A percentile compares a stretch with the other conserved stretches of the same genome.
Conservation (phyloP, 345 rosid species). For the Salix purpurea region DNA sequence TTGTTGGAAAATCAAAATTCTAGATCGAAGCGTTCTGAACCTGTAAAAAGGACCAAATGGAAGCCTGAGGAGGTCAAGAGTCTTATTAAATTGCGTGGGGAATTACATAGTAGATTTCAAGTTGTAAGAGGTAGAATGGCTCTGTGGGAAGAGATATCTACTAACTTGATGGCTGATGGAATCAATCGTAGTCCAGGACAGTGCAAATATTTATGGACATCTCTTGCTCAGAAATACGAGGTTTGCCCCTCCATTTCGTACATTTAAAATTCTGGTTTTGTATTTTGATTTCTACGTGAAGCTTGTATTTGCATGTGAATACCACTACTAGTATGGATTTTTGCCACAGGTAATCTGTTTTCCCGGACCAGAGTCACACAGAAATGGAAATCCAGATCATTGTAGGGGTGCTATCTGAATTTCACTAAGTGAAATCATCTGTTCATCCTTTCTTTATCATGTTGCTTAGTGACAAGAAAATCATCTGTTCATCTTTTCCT, state of each 20-base stretch:
- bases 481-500: not conserved
- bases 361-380: not conserved
- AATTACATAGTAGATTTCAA: constrained; percentile 61
- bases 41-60: constrained; percentile 66
- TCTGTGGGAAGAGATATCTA: constrained; percentile 88
- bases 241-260: constrained; percentile 28
- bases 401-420: not conserved
- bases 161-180: constrained; percentile 54
- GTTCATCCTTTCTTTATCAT: not conserved
- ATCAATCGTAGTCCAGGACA: constrained; percentile 67
- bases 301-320: not conserved
- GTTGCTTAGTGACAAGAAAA: not conserved
- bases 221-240: constrained; percentile 81
- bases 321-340: not conserved
- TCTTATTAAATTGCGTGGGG: constrained; percentile 68
- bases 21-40: constrained; percentile 43
- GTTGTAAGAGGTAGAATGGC: constrained; percentile 88
- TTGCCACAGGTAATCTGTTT: too few relatives aligned
- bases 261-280: not conserved
- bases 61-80: constrained; percentile 79
- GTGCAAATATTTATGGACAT: constrained; percentile 91
- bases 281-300: not conserved
- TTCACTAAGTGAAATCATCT: not conserved
- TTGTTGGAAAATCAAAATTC: constrained; percentile 32
- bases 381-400: not conserved